A percentile compares a stretch with the other conserved stretches of the same genome.
phyloP scores from a whole-genome alignment of 768 basidiomycete genomes.

The Hysterangium stoloniferum region DNA sequence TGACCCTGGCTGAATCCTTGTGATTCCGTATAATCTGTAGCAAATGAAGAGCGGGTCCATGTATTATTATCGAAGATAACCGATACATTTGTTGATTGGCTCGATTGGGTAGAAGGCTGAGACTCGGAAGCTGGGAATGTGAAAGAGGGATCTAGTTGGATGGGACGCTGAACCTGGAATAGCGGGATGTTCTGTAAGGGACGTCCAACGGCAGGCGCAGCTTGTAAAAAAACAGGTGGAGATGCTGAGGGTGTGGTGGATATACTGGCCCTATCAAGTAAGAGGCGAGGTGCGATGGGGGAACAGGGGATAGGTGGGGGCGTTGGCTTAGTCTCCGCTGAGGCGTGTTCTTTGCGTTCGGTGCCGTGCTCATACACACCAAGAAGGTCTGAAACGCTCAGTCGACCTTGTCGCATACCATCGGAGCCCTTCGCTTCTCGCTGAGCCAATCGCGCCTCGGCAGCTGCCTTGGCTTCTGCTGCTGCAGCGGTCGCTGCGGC shows the following conservation, averaged over 20 bases:
- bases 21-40: neutral
- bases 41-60: neutral
- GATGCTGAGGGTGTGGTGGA: conserved; percentile 50
- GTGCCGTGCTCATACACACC: conserved; percentile 28
- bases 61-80: conserved; percentile 11
- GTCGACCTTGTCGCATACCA: conserved; percentile 25
- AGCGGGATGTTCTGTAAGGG: conserved; percentile 40
- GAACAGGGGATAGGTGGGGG: conserved; percentile 16
- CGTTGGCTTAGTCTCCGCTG: neutral
- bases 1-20: conserved; percentile 8
- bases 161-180: conserved; percentile 18
- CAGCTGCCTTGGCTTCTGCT: conserved; percentile 59
- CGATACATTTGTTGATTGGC: conserved; percentile 9
- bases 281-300: conserved; percentile 26
- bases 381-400: conserved; percentile 59
- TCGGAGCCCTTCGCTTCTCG: conserved; percentile 30
- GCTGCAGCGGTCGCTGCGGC: conserved; percentile 47
- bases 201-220: conserved; percentile 32
- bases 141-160: conserved; percentile 18
- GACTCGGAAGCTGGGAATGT: conserved; percentile 19
- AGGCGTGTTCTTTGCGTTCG: conserved; percentile 19
- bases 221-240: conserved; percentile 33
- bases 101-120: conserved; percentile 9
- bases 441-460: conserved; percentile 64
- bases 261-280: conserved; percentile 4